Conservation (phyloP, 371 early-diverging fungal genomes). For the Syncephalastrum sp. region DNA sequence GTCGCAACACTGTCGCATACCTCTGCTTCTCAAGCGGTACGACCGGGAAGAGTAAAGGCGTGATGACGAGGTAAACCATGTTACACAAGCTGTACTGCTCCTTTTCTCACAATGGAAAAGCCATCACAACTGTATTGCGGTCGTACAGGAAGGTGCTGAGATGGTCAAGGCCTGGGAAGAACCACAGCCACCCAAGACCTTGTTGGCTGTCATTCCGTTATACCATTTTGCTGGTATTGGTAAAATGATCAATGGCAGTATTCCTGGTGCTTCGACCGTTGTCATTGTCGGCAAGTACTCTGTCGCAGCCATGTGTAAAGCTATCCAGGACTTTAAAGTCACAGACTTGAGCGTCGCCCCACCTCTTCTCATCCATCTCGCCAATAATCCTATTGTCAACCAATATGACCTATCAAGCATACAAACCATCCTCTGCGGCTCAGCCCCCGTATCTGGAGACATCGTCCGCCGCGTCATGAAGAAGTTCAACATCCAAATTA, state of each 20-base stretch:
- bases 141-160: conserved; percentile 8
- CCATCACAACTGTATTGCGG: conserved; percentile 13
- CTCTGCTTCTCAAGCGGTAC: conserved; percentile 26
- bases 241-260: conserved; percentile 1
- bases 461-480: background rate
- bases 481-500: conserved; percentile 3
- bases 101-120: background rate
- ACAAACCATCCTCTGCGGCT: conserved; percentile 55
- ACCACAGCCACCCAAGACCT: background rate
- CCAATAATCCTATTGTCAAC: conserved; percentile 58
- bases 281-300: conserved; percentile 12
- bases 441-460: conserved; percentile 58
- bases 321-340: conserved; percentile 52
- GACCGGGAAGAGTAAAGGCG: conserved; percentile 25
- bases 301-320: conserved; percentile 34
- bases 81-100: background rate
- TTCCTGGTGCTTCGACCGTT: conserved; percentile 2
- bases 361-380: conserved; percentile 61
- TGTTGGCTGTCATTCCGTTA: conserved; percentile 8
- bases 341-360: conserved; percentile 66
- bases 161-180: too few relatives aligned
- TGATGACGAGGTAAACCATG: conserved; percentile 16
- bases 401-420: conserved; percentile 62
- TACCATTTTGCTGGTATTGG: conserved; percentile 12
- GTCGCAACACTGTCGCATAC: conserved; percentile 10